Percentiles rank a stretch among this genome's conserved stretches.
phyloP scores from a whole-genome alignment of 257 asterid species.

The Solanum dulcamara region DNA sequence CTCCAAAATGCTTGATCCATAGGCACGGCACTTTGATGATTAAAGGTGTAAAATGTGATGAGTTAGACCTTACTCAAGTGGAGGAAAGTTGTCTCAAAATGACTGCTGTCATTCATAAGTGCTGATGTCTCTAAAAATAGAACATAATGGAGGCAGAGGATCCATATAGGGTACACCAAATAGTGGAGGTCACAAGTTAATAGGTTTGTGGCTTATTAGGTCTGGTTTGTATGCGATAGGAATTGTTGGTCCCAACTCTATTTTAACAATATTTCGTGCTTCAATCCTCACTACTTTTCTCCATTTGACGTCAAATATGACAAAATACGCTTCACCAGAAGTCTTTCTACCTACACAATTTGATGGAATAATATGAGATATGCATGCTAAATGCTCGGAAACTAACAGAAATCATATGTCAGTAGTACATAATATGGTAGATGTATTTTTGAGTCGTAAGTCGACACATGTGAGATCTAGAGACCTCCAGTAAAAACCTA shows the following conservation, averaged over 20 bases:
- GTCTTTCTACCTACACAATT: not conserved
- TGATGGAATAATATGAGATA: not conserved
- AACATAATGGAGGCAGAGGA: not conserved
- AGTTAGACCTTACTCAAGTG: not conserved
- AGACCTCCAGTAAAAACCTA: not conserved
- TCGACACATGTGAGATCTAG: not conserved
- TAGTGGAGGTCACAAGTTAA: not conserved
- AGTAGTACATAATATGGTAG: not conserved
- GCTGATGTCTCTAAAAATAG: not conserved
- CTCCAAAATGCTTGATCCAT: not conserved
- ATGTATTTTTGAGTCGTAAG: not conserved
- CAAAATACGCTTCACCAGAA: not conserved
- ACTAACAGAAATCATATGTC: not conserved
- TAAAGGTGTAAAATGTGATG: not conserved
- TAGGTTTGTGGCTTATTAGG: not conserved
- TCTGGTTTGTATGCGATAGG: not conserved
- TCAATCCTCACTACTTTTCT: not conserved
- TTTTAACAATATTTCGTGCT: not conserved
- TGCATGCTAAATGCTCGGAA: not conserved
- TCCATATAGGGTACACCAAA: not conserved
- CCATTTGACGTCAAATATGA: not conserved
- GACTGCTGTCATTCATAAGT: not conserved
- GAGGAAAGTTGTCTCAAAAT: not conserved
- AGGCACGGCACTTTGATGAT: not conserved
- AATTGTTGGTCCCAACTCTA: not conserved